Evolutionary conservation across 129 eudicot species (phyloP), one percentile per base, ranked within the genome.

Genomic region (Tagetes erecta): DNA sequence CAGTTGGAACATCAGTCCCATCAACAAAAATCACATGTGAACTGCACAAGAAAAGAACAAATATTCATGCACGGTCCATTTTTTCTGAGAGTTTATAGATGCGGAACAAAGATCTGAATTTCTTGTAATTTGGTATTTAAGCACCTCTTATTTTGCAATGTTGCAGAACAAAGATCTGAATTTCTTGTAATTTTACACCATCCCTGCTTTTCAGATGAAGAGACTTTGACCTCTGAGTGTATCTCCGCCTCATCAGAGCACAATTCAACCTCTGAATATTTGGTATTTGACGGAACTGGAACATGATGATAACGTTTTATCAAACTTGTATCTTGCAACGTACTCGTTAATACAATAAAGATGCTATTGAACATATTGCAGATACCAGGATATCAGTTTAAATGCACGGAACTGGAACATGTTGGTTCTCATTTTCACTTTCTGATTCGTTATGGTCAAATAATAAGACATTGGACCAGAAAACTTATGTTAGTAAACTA

Each of bases 111-210:
- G 84, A 78, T 92, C 96, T 5, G 83, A 72, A 58, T 92, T 88
- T 83, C 96, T 89, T 35, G 89, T 80, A 70, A 71, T 58, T 37
- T 14, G 33, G 62, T 40, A 13, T 3, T 60, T 47, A 57, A 45
- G 71, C 75, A 89, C 98, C 96, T 85, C 78, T 73, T 87, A 79
- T 92, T 92, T 67, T 83, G 86, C 67, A 92, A 53, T 14, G 64
- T 78, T 70, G 92, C 98, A 60, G 96, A 89, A 62, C 73, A 80
- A 1, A 86, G 84, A 78, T 92, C 96, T 5, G 83, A 72, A 58
- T 92, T 88, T 83, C 96, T 89, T 35, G 89, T 80, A 70, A 92
- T 89, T 82, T 86, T 86, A 78, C 96, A 89, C 98, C 98, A 92
- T 53, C 64, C 87, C 27, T 71, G 86, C 78, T 85, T 92, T 68